Evolutionary conservation across 108 stramenopile species (phyloP), one percentile per base, ranked within the genome.

Genomic region (Pseudonitzschia pungens): DNA sequence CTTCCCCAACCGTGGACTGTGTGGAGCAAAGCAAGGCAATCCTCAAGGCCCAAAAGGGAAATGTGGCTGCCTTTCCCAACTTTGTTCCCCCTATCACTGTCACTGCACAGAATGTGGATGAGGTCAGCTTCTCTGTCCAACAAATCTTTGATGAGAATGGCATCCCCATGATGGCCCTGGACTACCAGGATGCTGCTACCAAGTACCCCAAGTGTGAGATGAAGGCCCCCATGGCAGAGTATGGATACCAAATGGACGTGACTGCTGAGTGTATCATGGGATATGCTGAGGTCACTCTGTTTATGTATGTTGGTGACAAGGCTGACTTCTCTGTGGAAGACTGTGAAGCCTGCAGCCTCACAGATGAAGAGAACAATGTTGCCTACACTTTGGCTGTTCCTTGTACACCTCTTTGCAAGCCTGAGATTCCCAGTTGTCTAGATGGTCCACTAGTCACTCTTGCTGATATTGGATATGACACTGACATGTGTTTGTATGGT

Each of bases 381-480:
- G 40, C 32, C 8, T 41, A 42, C 40, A 41, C 8, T 4, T 16
- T 40, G 5, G 24, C 4, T 18, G 4, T 65, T 18, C 64, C 64
- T 42, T 65, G 64, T 24, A 65, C 64, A 41, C 64, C 64, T 16
- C 15, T 41, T 5, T 65, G 64, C 42, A 44, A 65, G 31, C 64
- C 64, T 18, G 36, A 18, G 42, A 9, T 42, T 31, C 64, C 64
- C 31, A 36, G 18, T 9, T 65, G 64, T 24, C 21, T 65, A 4
- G 64, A 65, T 40, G 64, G 42, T 16, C 40, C 64, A 16, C 18
- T 65, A 12, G 64, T 65, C 33, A 22, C 22, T n/a, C 31, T 40
- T 65, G 64, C 31, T 65, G 64, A 65, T 18, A 65, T 65, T 65
- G 64, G 28, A 20, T 0, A 1, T 16, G 64, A 65, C 14, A 1